Base-by-base conservation (phyloP, 176 grass and related monocot genomes). In the Lolium rigidum region DNA sequence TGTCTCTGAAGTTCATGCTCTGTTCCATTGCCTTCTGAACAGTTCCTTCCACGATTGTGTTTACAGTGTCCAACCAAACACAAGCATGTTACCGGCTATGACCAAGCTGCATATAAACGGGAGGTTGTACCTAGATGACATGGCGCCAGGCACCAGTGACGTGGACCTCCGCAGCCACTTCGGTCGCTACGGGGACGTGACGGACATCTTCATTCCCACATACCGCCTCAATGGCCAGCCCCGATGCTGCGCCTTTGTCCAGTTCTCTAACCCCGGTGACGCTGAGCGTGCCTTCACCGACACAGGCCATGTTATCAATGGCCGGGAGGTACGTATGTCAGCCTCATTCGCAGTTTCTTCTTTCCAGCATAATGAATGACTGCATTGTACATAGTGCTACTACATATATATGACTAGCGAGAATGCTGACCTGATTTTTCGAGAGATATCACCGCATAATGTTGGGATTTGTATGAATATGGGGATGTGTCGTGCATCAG, bases 101-200 rank as follows among this genome's bases (percentile, higher is more conserved):
- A 74, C 6, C 35, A 69, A 17, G 35, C 7, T 41, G 66, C 66
- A 74, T 74, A 50, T 26, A 51, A 74, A 51, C 1, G 21, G 71
- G 22, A 88, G 79, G 82, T 59, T 91, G 5, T 91, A 87, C 26
- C 15, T 91, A n/a, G 82, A 78, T 14, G 69, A 82, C 35, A 61
- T 91, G 48, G 52, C 85, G 14, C 79, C 10, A 1, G 69, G 64
- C 9, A 84, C 89, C 22, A 0, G 52, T 14, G 81, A 85, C 2
- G 70, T 48, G 6, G 49, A 74, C 4, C 77, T 91, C 25, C 41
- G 48, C 60, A 7, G 25, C 68, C 52, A 91, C 76, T 91, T 91
- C 52, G 2, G 25, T 10, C 73, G 43, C 68, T 91, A 87, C 39
- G 89, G 89, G 22, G 85, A 91, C 8, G 81, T 91, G 70, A 25